These are phyloP conservation scores for Taiozyma onychis DNA, from an alignment of 1,139 yeast species.

Conservation along the genomic window DNA sequence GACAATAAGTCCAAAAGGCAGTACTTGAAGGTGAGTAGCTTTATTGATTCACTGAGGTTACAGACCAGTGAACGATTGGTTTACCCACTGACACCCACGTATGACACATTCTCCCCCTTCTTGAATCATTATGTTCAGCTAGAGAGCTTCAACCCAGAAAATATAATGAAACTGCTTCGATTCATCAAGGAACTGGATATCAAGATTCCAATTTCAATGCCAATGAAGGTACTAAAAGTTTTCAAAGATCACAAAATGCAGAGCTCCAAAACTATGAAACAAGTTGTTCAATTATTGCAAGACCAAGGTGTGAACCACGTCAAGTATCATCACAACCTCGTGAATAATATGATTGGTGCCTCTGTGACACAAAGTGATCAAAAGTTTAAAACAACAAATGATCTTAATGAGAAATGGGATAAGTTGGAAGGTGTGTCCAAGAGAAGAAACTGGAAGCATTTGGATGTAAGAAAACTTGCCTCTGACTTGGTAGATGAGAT, in stretches of 20 bases:
- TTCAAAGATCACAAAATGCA: slow-evolving; percentile 1
- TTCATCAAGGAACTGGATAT: slow-evolving; percentile 1
- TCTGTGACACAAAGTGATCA: background rate
- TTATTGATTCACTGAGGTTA: slow-evolving; percentile 8
- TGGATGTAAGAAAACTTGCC: background rate
- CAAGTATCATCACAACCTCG: background rate
- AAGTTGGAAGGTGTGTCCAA: background rate
- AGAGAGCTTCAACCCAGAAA: slow-evolving; percentile 4
- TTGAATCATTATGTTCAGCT: slow-evolving; percentile 5
- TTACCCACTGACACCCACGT: slow-evolving; percentile 9
- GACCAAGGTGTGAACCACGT: background rate
- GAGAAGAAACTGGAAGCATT: background rate
- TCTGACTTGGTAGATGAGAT: background rate
- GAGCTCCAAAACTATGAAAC: background rate
- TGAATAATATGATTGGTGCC: background rate
- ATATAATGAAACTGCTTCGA: slow-evolving; percentile 3
- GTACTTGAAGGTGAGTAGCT: slow-evolving; percentile 4
- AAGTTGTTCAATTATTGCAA: background rate
- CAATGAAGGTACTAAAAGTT: background rate
- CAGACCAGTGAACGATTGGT: slow-evolving; percentile 3
- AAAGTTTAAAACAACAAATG: background rate
- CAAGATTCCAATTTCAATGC: background rate
- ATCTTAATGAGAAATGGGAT: background rate
- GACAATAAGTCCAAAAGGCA: slow-evolving; percentile 5
- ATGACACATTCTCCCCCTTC: slow-evolving; percentile 12